Percentiles rank a stretch among this genome's conserved stretches.
phyloP scores from a whole-genome alignment of 306 rosid genomes.

The Arachis stenosperma region DNA sequence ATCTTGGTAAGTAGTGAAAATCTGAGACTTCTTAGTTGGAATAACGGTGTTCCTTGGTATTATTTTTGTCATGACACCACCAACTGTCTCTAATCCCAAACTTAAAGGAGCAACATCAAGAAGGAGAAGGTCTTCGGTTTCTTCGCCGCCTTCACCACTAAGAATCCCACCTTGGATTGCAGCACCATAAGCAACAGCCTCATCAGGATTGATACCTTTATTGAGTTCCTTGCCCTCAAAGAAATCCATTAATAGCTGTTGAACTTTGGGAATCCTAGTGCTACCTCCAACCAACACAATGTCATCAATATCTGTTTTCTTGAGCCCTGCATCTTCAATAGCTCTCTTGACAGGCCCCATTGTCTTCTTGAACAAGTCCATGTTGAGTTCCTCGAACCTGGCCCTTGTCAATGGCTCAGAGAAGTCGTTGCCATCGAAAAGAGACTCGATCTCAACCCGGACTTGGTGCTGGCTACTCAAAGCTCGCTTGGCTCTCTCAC shows the following conservation, averaged over 20 bases:
- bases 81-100: slow-evolving; percentile 62
- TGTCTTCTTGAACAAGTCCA: slow-evolving; percentile 63
- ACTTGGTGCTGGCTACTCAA: slow-evolving; percentile 67
- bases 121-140: slow-evolving; percentile 47
- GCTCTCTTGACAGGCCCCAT: slow-evolving; percentile 64
- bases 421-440: slow-evolving; percentile 57
- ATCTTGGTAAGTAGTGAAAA: slow-evolving; percentile 62
- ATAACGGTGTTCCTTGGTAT: slow-evolving; percentile 61
- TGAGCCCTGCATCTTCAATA: slow-evolving; percentile 49
- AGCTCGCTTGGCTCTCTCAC: slow-evolving; percentile 66
- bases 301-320: slow-evolving; percentile 55
- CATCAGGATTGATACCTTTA: slow-evolving; percentile 66
- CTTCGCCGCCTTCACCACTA: slow-evolving; percentile 53
- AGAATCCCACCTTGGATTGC: slow-evolving; percentile 62
- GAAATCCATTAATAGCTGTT: slow-evolving; percentile 54
- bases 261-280: slow-evolving; percentile 63
- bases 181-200: slow-evolving; percentile 67
- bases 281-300: slow-evolving; percentile 65
- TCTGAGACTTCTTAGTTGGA: slow-evolving; percentile 58
- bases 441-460: slow-evolving; percentile 58
- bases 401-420: slow-evolving; percentile 61
- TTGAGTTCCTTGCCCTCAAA: slow-evolving; percentile 65
- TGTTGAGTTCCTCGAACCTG: slow-evolving; percentile 61
- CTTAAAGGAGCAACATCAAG: slow-evolving; percentile 61
- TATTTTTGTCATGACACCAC: slow-evolving; percentile 66